Evolutionary conservation across 2,329 filamentous ascomycete species (phyloP).

Genomic region (Aquanectria penicillioides): DNA sequence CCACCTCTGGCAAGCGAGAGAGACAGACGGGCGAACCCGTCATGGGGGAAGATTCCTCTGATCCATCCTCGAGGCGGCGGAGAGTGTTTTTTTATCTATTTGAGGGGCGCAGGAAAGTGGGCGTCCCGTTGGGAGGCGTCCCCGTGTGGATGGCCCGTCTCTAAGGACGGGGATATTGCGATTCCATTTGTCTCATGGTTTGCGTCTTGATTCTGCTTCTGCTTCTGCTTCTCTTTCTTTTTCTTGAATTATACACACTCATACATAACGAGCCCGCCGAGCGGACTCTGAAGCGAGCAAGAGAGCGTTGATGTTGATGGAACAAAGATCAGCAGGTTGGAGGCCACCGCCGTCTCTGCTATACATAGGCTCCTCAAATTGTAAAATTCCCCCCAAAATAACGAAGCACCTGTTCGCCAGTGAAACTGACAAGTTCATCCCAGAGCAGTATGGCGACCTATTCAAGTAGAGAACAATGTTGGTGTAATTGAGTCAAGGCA

Average conservation of each 20-base stretch:
- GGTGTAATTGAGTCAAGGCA: too few relatives aligned
- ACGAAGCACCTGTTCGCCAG: neutral
- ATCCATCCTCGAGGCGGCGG: slow-evolving; percentile 20
- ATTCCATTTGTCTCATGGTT: slow-evolving; percentile 45
- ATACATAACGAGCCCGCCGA: slow-evolving; percentile 46
- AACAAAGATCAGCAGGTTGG: slow-evolving; percentile 41
- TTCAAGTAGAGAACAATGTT: too few relatives aligned
- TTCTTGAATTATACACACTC: slow-evolving; percentile 46
- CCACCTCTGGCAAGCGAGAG: slow-evolving; percentile 26
- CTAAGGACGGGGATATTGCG: slow-evolving; percentile 33
- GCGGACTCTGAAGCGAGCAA: slow-evolving; percentile 43
- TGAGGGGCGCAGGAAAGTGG: slow-evolving; percentile 20
- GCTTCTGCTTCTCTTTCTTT: slow-evolving; percentile 40
- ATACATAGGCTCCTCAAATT: slow-evolving; percentile 49
- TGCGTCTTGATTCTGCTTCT: slow-evolving; percentile 38
- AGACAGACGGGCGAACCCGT: slow-evolving; percentile 15
- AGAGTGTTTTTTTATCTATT: slow-evolving; percentile 16
- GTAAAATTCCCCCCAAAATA: slow-evolving; percentile 38
- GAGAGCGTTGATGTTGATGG: slow-evolving; percentile 45
- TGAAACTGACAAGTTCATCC: too few relatives aligned
- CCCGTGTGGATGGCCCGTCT: slow-evolving; percentile 33
- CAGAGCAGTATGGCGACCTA: too few relatives aligned
- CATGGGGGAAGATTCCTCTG: slow-evolving; percentile 20
- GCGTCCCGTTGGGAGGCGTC: slow-evolving; percentile 22
- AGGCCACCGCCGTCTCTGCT: slow-evolving; percentile 39